These are phyloP conservation scores for Sugiyamaella floridensis DNA, from an alignment of 805 yeast genomes.

Conservation along the genomic window DNA sequence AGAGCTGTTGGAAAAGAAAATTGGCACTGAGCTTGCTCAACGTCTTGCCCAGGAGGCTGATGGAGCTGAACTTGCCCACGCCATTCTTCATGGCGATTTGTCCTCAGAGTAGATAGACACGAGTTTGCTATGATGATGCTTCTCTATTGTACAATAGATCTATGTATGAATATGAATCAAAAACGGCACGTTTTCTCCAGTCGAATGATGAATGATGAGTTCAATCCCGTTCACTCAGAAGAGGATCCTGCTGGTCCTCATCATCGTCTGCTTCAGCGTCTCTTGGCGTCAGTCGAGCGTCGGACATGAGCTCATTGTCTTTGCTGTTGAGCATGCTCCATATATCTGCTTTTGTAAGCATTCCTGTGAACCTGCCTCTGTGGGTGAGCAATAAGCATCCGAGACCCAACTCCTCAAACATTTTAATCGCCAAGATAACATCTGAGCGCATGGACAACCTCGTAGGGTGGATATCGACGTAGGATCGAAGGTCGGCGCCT, in stretches of 20 bases:
- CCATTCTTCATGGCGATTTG: constrained; percentile 8
- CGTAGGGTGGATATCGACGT: constrained; percentile 25
- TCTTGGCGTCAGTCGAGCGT: background rate
- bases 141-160: too few species aligned
- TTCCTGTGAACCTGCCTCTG: constrained; percentile 31
- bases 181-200: too few species aligned
- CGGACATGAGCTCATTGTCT: background rate
- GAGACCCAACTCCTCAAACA: constrained; percentile 36
- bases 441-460: constrained; percentile 29
- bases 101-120: background rate
- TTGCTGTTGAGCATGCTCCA: constrained; percentile 19
- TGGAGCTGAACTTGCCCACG: constrained; percentile 10
- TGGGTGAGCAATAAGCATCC: constrained; percentile 29
- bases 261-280: background rate
- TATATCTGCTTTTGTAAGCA: constrained; percentile 33
- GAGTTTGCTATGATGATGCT: too few species aligned
- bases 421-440: constrained; percentile 33
- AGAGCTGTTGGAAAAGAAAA: constrained; percentile 44
- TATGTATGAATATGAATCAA: background rate
- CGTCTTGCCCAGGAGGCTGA: constrained; percentile 11
- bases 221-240: background rate
- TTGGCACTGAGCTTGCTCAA: constrained; percentile 55
- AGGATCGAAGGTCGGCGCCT: constrained; percentile 10
- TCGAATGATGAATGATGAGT: background rate
- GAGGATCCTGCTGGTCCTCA: constrained; percentile 1